Percentiles rank a stretch among this genome's conserved stretches.
phyloP scores from a whole-genome alignment of 1,284 basidiomycete genomes.

The Leccinum pallidistipes region DNA sequence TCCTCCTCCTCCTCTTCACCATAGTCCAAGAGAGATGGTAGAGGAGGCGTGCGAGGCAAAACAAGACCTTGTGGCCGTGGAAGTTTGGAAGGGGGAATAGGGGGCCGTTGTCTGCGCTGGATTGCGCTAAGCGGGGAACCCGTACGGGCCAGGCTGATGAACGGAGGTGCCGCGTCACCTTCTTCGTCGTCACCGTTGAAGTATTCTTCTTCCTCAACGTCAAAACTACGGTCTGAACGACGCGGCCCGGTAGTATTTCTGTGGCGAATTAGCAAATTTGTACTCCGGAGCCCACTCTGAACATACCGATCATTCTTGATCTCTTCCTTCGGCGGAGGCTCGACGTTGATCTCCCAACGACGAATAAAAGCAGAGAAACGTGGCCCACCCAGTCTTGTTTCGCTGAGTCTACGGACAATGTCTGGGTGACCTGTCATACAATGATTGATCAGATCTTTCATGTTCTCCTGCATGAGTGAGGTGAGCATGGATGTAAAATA shows the following conservation, averaged over 20 bases:
- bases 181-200: slow-evolving; percentile 80
- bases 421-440: slow-evolving; percentile 80
- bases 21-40: slow-evolving; percentile 70
- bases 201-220: slow-evolving; percentile 85
- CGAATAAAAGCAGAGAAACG: slow-evolving; percentile 74
- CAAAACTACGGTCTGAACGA: slow-evolving; percentile 50
- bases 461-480: slow-evolving; percentile 65
- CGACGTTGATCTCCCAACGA: slow-evolving; percentile 91
- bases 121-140: slow-evolving; percentile 40
- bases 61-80: slow-evolving; percentile 41
- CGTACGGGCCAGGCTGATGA: slow-evolving; percentile 40
- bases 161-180: slow-evolving; percentile 36
- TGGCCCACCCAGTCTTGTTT: slow-evolving; percentile 59
- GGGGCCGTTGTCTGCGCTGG: slow-evolving; percentile 60
- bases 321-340: slow-evolving; percentile 67
- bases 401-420: slow-evolving; percentile 65
- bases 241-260: slow-evolving; percentile 43
- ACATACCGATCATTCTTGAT: slow-evolving; percentile 38
- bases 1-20: slow-evolving; percentile 48
- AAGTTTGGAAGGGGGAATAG: slow-evolving; percentile 37
- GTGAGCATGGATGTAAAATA: slow-evolving; percentile 8
- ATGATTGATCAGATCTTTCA: slow-evolving; percentile 82
- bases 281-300: background rate
- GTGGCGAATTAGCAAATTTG: slow-evolving; percentile 24
- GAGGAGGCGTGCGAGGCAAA: slow-evolving; percentile 47